Conservation (phyloP, 2,329 filamentous ascomycete species). For the Teratosphaeriaceae sp. region DNA sequence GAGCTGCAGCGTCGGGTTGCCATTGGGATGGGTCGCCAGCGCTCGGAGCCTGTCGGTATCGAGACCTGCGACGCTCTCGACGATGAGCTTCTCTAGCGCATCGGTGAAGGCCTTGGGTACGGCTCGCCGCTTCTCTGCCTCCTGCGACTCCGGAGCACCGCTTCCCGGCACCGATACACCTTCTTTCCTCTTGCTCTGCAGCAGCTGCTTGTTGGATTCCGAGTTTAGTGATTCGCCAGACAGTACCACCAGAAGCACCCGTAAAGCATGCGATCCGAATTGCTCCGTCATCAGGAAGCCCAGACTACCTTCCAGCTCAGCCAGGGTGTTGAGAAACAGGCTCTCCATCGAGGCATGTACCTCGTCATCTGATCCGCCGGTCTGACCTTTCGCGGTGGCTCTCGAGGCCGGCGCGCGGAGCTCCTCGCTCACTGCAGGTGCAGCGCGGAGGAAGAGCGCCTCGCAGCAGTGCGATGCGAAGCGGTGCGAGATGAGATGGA, state of each 20-base stretch:
- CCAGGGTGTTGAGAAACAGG: constrained; percentile 73
- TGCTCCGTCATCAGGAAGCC: constrained; percentile 76
- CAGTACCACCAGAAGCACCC: constrained; percentile 77
- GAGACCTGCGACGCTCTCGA: constrained; percentile 65
- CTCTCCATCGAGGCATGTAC: constrained; percentile 67
- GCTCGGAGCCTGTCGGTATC: constrained; percentile 76
- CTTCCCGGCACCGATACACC: constrained; percentile 57
- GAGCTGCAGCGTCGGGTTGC: constrained; percentile 88
- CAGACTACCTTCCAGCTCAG: constrained; percentile 81
- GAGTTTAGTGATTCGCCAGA: constrained; percentile 75
- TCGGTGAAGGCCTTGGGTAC: constrained; percentile 74
- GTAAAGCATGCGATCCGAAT: constrained; percentile 86
- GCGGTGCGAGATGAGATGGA: constrained; percentile 85
- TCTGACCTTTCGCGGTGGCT: constrained; percentile 31
- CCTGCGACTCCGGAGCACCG: constrained; percentile 45
- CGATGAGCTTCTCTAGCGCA: constrained; percentile 75
- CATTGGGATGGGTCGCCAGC: constrained; percentile 80
- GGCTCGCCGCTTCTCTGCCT: constrained; percentile 26
- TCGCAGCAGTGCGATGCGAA: constrained; percentile 98
- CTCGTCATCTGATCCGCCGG: constrained; percentile 34
- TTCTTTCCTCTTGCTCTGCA: constrained; percentile 92
- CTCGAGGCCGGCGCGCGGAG: constrained; percentile 41
- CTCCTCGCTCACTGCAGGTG: constrained; percentile 71
- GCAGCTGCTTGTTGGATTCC: constrained; percentile 59
- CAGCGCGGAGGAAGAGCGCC: constrained; percentile 78